phyloP scores from a whole-genome alignment of 2,329 filamentous ascomycete species.

The Didymella glomerata region DNA sequence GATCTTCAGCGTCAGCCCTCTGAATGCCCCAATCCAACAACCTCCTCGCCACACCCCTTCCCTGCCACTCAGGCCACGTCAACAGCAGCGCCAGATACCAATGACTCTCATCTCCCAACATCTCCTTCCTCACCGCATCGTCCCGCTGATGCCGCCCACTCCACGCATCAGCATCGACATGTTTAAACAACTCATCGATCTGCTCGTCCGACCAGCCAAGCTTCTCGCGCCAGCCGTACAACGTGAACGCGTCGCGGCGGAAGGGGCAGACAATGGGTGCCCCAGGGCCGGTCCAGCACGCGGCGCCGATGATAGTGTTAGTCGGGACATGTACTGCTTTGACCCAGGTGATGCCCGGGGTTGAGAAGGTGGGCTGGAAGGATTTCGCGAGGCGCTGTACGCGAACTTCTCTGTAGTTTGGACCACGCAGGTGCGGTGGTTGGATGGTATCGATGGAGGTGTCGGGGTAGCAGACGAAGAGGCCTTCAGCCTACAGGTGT shows the following conservation, averaged over 20 bases:
- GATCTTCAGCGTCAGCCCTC: constrained; percentile 38
- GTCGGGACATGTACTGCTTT: constrained; percentile 39
- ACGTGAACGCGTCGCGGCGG: constrained; percentile 27
- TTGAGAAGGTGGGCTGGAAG: constrained; percentile 28
- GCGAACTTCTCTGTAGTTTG: constrained; percentile 22
- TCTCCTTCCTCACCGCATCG: constrained; percentile 29
- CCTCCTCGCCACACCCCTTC: constrained; percentile 37
- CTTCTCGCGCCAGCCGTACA: constrained; percentile 34
- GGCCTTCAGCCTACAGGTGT: constrained; percentile 34
- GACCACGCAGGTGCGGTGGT: constrained; percentile 28
- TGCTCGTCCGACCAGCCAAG: constrained; percentile 37
- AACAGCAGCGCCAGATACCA: constrained; percentile 46
- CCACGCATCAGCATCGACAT: constrained; percentile 32
- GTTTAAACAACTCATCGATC: constrained; percentile 38
- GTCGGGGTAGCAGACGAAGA: constrained; percentile 39
- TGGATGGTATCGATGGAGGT: constrained; percentile 36
- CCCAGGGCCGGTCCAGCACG: constrained; percentile 39
- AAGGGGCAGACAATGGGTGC: constrained; percentile 29
- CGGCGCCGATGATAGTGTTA: constrained; percentile 34
- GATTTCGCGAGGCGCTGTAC: constrained; percentile 33
- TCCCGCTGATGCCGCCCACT: constrained; percentile 25
- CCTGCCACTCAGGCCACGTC: constrained; percentile 43
- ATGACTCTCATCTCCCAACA: constrained; percentile 36
- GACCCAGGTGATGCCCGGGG: constrained; percentile 33
- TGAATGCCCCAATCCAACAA: constrained; percentile 44